A percentile compares a stretch with the other conserved stretches of the same genome.
These are phyloP conservation scores for Podila verticillata DNA, from an alignment of 192 early-diverging fungal genomes.

Conservation along the genomic window DNA sequence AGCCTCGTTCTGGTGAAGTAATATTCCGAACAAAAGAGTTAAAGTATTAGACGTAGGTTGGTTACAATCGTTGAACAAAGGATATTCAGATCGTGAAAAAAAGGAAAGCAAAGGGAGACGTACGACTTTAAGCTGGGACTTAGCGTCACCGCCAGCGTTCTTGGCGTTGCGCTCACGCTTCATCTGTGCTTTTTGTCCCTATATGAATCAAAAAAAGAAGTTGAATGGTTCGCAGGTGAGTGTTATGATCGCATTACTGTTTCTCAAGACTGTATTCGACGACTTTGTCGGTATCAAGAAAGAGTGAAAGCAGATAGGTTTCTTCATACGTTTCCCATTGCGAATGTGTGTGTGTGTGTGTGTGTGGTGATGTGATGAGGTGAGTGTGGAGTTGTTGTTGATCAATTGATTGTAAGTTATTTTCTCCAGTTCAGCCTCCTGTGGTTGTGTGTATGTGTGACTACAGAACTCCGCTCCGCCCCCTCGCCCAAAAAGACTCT, in stretches of 20 bases:
- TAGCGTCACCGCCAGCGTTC: slow-evolving; percentile 53
- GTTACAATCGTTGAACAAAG: neutral
- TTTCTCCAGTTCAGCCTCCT: neutral
- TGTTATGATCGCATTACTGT: neutral
- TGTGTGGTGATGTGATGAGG: neutral
- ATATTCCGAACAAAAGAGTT: neutral
- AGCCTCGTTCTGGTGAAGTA: slow-evolving; percentile 77
- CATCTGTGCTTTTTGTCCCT: slow-evolving; percentile 73
- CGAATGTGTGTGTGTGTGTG: slow-evolving; percentile 10
- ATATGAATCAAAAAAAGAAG: neutral
- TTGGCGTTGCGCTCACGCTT: slow-evolving; percentile 77
- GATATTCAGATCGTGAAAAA: neutral
- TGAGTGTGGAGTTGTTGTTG: neutral
- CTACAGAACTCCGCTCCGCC: neutral
- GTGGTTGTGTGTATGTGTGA: neutral
- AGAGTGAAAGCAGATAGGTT: neutral
- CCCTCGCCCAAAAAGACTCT: neutral
- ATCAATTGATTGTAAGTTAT: neutral
- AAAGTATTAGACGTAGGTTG: neutral
- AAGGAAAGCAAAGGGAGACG: neutral
- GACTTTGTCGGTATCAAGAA: no score
- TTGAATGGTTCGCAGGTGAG: neutral
- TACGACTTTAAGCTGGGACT: slow-evolving; percentile 73
- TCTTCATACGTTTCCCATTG: slow-evolving; percentile 37
- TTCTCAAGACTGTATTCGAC: neutral